Base-by-base conservation (phyloP, 192 early-diverging fungal species). In the Podila epigama region DNA sequence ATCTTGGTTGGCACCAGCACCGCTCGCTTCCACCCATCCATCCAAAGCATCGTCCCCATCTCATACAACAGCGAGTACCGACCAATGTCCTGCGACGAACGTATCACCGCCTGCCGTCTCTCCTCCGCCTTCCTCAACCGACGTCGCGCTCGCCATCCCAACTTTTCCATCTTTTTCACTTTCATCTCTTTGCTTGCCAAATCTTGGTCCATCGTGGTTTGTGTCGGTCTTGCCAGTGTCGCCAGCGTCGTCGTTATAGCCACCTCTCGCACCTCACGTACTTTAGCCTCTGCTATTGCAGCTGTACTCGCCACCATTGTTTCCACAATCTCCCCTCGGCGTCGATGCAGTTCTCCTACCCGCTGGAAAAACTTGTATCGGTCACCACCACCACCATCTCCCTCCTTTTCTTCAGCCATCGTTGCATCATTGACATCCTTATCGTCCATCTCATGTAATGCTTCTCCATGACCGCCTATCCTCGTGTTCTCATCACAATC, bases 81-180 rank as follows among this genome's bases (percentile, higher is more conserved):
- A 8, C 72, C 72, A 58, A 75, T 75, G 42, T 68, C 72, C 31
- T 75, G 72, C 12, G 72, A 68, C 0, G 64, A 52, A 42, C 53
- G 62, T 41, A 75, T 55, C 16, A 75, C 35, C 42, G 29, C 22
- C 40, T 51, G 22, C 27, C 72, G 63, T 20, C 59, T 28, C 60
- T 53, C 64, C 53, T 75, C 32, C 0, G 59, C 66, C 41, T 68
- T 62, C 28, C 25, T 54, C 31, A 75, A 5, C 13, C 41, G 41
- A 10, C 65, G 52, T 15, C 48, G 22, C 35, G 42, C 48, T 11
- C 54, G 32, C 65, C 59, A 67, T 0, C 58, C 51, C n/a, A 75
- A 25, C 41, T 51, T 67, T 29, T 62, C n/a, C n/a, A n/a, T n/a
- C n/a, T n/a, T n/a, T n/a, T n/a, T n/a, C n/a, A n/a, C n/a, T n/a